Base-by-base conservation (phyloP, 2,329 filamentous ascomycete species). In the Decorospora gaudefroyi region DNA sequence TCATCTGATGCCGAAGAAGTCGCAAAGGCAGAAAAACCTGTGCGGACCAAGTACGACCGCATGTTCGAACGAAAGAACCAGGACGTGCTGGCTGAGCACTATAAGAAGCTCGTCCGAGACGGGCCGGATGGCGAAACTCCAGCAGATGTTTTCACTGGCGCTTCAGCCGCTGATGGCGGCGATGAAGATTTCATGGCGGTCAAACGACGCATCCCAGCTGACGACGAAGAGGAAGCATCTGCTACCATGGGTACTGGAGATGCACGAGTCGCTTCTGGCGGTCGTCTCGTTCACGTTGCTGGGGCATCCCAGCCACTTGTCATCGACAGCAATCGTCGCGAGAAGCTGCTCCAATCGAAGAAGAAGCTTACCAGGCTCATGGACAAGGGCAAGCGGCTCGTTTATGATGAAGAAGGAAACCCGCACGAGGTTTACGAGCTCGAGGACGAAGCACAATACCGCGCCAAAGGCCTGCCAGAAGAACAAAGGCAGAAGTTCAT, bases 21-120 rank as follows among this genome's bases (percentile, higher is more conserved):
- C 26, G 61, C 67, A 22, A 78, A 79, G 61, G 68, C 76, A 55
- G 73, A 76, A 49, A 83, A 81, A 68, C 83, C 85, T 72, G 88
- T 96, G 12, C 83, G 90, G 50, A 99, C 95, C 21, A 97, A 96
- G 71, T 95, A 95, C 68, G 90, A 99, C 71, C 86, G 90, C 59
- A 97, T 99, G 93, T 96, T 97, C 71, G 92, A 96, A 75, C 81
- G 93, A 49, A 88, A 87, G 59, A 99, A 99, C 72, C 92, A 97
- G 72, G 91, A 96, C 65, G 88, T 99, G 21, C 74, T 99, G 53
- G 91, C 92, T n/a, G 84, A 86, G 42, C 93, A 99, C 72, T 97
- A 96, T 76, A 83, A 84, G 47, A 96, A 92, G 64, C 80, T 99
- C 52, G 84, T 97, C 48, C 83, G 80, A 36, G 73, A 76, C 27